Base-by-base conservation (phyloP, 177 flowering plant genomes). In the Vitis hybrid region DNA sequence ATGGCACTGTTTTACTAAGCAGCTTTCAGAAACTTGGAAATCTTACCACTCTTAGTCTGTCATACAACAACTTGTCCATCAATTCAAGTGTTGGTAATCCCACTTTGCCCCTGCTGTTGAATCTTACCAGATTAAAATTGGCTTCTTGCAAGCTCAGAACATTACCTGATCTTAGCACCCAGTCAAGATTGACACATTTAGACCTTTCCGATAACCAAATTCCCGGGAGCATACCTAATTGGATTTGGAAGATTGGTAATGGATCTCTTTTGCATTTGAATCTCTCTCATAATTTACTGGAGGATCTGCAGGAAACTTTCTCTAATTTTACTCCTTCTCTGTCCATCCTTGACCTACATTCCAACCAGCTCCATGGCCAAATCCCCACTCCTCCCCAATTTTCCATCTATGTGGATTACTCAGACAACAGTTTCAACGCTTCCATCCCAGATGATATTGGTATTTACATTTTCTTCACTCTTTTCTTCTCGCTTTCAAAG, bases 201-300 rank as follows among this genome's bases (percentile, higher is more conserved):
- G 21, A 19, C 21, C 21, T 19, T 19, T 19, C 21, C 21, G 1
- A 19, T 19, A 19, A 19, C 21, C 21, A 19, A 19, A 19, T 19
- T 19, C 21, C 83, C 56, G 91, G 91, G 8, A 52, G 18, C 35
- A 66, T 88, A 51, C 93, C 93, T 0, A 74, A 14, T 1, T 91
- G 91, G 93, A 60, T 89, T 15, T 81, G 83, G 89, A 62, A 21
- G 8, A 24, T 85, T 11, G 69, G 70, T 1, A 19, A 19, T 19
- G 21, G 14, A 52, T 69, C 81, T 85, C 4, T 19, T 19, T 0
- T 0, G 0, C 27, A 68, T 5, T 32, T 87, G 10, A 85, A 85
- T 73, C 87, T 90, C 69, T 87, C 94, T 8, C 13, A 9, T 13
- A 91, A 91, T 69, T 56, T 52, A 9, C 67, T 91, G 6, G 57